Percentiles rank a stretch among this genome's conserved stretches.
Conservation (phyloP, 805 yeast genomes). For the Scheffersomyces lignosus region DNA sequence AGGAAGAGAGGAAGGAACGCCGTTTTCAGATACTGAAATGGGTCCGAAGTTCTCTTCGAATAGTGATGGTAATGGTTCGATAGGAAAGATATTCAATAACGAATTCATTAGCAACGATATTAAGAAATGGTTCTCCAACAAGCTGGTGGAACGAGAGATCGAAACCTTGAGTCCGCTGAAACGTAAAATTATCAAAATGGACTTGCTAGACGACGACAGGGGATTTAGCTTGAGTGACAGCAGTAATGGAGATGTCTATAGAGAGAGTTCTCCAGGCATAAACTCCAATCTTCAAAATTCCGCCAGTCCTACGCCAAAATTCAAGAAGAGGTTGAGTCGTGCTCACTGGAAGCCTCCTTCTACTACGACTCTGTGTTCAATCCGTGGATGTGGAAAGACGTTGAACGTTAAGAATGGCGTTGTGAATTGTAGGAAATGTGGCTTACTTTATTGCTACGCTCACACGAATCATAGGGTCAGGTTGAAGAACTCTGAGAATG, state of each 20-base stretch:
- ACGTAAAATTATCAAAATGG: constrained; percentile 45
- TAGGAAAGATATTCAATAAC: constrained; percentile 9
- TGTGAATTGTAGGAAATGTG: constrained; percentile 77
- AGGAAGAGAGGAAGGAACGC: too few species aligned
- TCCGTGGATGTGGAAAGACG: constrained; percentile 37
- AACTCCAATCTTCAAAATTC: neutral
- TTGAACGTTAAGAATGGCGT: constrained; percentile 55
- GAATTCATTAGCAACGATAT: constrained; percentile 35
- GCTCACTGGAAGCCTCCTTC: constrained; percentile 60
- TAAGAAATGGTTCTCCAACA: constrained; percentile 43
- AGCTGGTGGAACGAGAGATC: constrained; percentile 19
- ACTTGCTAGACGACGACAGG: constrained; percentile 47
- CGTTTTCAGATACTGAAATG: neutral
- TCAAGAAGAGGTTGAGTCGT: constrained; percentile 38
- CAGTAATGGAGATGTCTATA: neutral
- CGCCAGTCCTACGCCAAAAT: constrained; percentile 1
- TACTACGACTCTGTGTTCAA: constrained; percentile 39
- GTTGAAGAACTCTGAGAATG: constrained; percentile 47
- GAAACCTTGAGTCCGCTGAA: constrained; percentile 24
- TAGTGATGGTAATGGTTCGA: constrained; percentile 2
- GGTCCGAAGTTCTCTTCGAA: too few species aligned
- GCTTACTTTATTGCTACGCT: constrained; percentile 61
- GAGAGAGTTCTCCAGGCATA: neutral
- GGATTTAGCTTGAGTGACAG: constrained; percentile 35
- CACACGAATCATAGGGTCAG: constrained; percentile 60